These are phyloP conservation scores for Heimioporus sp. DNA, from an alignment of 768 basidiomycete genomes.

Conservation along the genomic window DNA sequence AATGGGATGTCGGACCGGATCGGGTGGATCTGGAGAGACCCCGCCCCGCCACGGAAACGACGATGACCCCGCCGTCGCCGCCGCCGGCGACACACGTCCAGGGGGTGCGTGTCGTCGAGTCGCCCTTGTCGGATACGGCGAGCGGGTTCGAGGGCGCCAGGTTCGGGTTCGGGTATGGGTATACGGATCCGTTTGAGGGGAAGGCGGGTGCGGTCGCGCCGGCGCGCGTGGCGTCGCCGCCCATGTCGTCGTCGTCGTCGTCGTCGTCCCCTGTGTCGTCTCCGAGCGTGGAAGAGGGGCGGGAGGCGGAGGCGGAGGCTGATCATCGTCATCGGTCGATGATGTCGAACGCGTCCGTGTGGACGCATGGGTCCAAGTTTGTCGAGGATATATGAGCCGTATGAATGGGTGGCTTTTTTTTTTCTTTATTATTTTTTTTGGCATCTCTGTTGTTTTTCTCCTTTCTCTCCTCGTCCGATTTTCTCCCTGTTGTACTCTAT, in stretches of 20 bases:
- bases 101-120: slow-evolving; percentile 19
- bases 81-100: neutral
- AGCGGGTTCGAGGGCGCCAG: slow-evolving; percentile 4
- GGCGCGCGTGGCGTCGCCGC: slow-evolving; percentile 16
- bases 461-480: no score
- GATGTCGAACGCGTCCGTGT: slow-evolving; percentile 29
- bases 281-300: slow-evolving; percentile 3
- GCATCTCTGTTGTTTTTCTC: neutral
- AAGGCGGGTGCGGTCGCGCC: neutral
- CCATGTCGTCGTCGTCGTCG: slow-evolving; percentile 33
- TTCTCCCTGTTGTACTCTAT: no score
- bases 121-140: slow-evolving; percentile 24
- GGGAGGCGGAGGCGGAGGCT: slow-evolving; percentile 3
- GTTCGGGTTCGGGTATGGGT: slow-evolving; percentile 9
- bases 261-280: slow-evolving; percentile 21
- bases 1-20: neutral
- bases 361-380: slow-evolving; percentile 50
- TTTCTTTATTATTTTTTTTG: neutral
- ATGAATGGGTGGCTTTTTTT: neutral
- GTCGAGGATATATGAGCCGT: slow-evolving; percentile 34
- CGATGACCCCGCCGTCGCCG: no score
- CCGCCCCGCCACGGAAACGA: no score
- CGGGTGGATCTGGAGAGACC: neutral
- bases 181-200: slow-evolving; percentile 20
- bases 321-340: slow-evolving; percentile 17